Base-by-base conservation (phyloP, 2,329 filamentous ascomycete species). In the Clarireedia hainanense region DNA sequence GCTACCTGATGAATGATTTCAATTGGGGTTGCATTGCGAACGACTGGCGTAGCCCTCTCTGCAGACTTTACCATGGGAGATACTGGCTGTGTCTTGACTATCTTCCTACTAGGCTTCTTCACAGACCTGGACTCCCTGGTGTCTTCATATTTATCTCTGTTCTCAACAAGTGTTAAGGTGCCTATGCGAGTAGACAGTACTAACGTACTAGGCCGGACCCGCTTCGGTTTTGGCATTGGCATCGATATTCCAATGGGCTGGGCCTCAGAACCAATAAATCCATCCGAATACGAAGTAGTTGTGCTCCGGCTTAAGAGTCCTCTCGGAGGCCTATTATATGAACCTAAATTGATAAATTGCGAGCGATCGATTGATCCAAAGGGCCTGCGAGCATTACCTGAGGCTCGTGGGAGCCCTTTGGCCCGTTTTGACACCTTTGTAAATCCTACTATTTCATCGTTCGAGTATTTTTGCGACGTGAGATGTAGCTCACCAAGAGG, bases 221-320 rank as follows among this genome's bases (percentile, higher is more conserved):
- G 27, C 20, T 50, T 52, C 24, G 30, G n/a, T 17, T 50, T 50
- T 34, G 40, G 43, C 10, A 58, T n/a, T 15, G 55, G 58, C 64
- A 67, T 67, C 26, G 45, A 53, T 24, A 47, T 39, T 3, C 63
- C 65, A n/a, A 57, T 65, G 3, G 62, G 61, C 12, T 56, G 26
- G 15, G 58, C 60, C 55, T 68, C 65, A 17, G 57, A 54, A 7
- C 62, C 64, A 36, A 63, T 58, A 53, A 68, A 68, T 0, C 65
- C 65, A 50, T 68, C 65, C 1, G 61, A 64, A 27, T 59, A 62
- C 7, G 55, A 58, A 30, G 47, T 47, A 23, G 9, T 53, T 30
- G 12, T 23, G 20, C 20, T 20, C 20, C 20, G 20, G 20, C 20
- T 20, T 20, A 20, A 20, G 27, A 20, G 12, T 7, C 15, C 10